A percentile compares a stretch with the other conserved stretches of the same genome.
Conservation (phyloP, 2,329 filamentous ascomycete genomes). For the Cordyceps farinosa region DNA sequence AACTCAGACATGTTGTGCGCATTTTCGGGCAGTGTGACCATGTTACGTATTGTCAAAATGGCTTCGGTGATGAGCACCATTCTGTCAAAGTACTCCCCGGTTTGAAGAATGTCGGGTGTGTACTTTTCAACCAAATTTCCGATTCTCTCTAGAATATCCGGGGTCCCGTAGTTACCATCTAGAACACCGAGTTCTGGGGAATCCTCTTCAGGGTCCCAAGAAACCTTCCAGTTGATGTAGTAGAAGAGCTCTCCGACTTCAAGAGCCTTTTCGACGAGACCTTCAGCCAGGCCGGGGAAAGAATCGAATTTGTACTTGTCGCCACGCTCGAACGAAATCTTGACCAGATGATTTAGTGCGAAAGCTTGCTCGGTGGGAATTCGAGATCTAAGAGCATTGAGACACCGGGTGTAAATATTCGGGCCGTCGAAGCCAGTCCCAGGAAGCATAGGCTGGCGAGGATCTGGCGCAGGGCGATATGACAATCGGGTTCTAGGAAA, state of each 20-base stretch:
- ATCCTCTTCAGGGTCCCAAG: constrained; percentile 57
- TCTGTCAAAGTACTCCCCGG: constrained; percentile 65
- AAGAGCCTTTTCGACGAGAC: constrained; percentile 78
- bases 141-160: constrained; percentile 63
- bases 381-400: constrained; percentile 77
- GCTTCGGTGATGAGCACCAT: constrained; percentile 81
- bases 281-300: constrained; percentile 83
- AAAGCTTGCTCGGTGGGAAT: constrained; percentile 84
- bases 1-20: constrained; percentile 75
- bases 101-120: constrained; percentile 66
- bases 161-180: constrained; percentile 49
- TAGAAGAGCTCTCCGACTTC: constrained; percentile 77
- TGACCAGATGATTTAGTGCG: constrained; percentile 87
- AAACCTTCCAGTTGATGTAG: constrained; percentile 75
- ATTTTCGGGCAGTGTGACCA: constrained; percentile 91
- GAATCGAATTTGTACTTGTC: constrained; percentile 96
- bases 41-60: constrained; percentile 84
- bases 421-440: constrained; percentile 69
- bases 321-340: constrained; percentile 90
- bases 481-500: constrained; percentile 51
- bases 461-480: constrained; percentile 29
- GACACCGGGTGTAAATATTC: constrained; percentile 87
- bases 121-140: constrained; percentile 56
- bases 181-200: constrained; percentile 47
- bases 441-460: constrained; percentile 51